Percentiles rank a stretch among this genome's conserved stretches.
These are phyloP conservation scores for Mycena belliarum DNA, from an alignment of 768 basidiomycete species.

Conservation along the genomic window DNA sequence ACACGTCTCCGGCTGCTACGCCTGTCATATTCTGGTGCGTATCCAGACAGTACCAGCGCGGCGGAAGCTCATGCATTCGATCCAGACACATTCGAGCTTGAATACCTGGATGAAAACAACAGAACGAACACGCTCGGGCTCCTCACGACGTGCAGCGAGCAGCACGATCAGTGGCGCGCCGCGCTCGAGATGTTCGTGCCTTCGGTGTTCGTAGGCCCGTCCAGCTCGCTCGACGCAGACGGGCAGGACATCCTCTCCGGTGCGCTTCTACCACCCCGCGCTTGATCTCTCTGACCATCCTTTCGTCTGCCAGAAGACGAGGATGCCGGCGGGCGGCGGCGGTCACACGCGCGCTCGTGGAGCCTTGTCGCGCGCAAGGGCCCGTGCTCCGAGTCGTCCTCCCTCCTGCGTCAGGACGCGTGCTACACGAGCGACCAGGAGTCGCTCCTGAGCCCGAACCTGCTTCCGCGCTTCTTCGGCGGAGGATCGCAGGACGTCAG, in stretches of 20 bases:
- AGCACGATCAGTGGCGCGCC: slow-evolving; percentile 30
- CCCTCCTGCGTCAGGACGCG: slow-evolving; percentile 30
- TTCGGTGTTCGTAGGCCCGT: slow-evolving; percentile 21
- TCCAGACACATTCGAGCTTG: slow-evolving; percentile 34
- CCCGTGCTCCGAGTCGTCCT: slow-evolving; percentile 38
- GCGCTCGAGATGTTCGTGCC: slow-evolving; percentile 31
- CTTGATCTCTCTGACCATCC: not conserved
- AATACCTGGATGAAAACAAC: slow-evolving; percentile 28
- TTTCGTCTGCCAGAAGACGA: slow-evolving; percentile 21
- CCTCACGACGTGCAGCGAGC: slow-evolving; percentile 15
- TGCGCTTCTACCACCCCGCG: not conserved
- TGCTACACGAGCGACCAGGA: slow-evolving; percentile 21
- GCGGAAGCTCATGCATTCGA: not conserved
- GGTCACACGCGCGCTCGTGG: slow-evolving; percentile 36
- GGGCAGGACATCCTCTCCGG: slow-evolving; percentile 23
- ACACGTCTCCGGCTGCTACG: slow-evolving; percentile 27
- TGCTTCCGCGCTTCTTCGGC: slow-evolving; percentile 38
- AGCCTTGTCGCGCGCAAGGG: slow-evolving; percentile 41
- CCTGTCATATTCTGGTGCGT: slow-evolving; percentile 32
- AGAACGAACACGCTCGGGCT: slow-evolving; percentile 12
- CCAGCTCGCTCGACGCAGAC: slow-evolving; percentile 17
- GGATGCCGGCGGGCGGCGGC: slow-evolving; percentile 24
- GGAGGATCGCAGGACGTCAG: slow-evolving; percentile 18
- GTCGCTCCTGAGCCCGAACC: slow-evolving; percentile 35
- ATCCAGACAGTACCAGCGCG: not conserved